Percentiles rank a stretch among this genome's conserved stretches.
These are phyloP conservation scores for Dispira parvispora DNA, from an alignment of 192 early-diverging fungal genomes.

Conservation along the genomic window DNA sequence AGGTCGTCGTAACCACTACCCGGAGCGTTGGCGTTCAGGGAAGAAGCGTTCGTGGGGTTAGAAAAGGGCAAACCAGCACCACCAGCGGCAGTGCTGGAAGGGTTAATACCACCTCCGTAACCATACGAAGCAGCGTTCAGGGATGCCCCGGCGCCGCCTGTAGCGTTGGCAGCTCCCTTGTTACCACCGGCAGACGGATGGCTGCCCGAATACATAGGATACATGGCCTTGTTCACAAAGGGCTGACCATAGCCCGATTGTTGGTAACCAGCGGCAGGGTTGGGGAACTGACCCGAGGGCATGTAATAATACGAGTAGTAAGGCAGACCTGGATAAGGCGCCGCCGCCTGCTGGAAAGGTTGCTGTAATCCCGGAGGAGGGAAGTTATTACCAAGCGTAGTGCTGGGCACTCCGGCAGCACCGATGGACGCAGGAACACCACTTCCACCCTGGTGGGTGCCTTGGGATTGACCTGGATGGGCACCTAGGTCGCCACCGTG, in stretches of 20 bases:
- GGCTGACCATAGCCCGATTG: constrained; percentile 76
- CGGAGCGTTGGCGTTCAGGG: neutral
- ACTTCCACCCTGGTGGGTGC: too few species aligned
- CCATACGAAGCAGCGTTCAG: constrained; percentile 2
- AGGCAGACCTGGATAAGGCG: constrained; percentile 43
- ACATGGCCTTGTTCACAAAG: constrained; percentile 80
- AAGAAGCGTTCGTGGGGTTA: neutral
- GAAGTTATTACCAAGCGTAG: constrained; percentile 6
- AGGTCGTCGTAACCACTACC: constrained; percentile 8
- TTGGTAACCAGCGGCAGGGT: constrained; percentile 47
- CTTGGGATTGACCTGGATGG: too few species aligned
- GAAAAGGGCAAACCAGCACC: neutral
- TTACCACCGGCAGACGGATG: constrained; percentile 1
- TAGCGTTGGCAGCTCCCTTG: neutral
- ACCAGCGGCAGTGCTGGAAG: neutral
- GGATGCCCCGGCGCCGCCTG: neutral
- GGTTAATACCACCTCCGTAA: neutral
- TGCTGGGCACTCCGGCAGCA: neutral
- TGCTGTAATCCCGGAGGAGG: constrained; percentile 23
- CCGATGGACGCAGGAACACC: constrained; percentile 13
- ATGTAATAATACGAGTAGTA: constrained; percentile 78
- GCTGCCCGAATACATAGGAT: constrained; percentile 53
- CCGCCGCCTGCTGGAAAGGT: constrained; percentile 19
- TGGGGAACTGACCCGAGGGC: constrained; percentile 63
- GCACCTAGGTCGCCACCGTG: constrained; percentile 15